Evolutionary conservation across 768 basidiomycete genomes (phyloP).

Genomic region (Mycena indigotica): DNA sequence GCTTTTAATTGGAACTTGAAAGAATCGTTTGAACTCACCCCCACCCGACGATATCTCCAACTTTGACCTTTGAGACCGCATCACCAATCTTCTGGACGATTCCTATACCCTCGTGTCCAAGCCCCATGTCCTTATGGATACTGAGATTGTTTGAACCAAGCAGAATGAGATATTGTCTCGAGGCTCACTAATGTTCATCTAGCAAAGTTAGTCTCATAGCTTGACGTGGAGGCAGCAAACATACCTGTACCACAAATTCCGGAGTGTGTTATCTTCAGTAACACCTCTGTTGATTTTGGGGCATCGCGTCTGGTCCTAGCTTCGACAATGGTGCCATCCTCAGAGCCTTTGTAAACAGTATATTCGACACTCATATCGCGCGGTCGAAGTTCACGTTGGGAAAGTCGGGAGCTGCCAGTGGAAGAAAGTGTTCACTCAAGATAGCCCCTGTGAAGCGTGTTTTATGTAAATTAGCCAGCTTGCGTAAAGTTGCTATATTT

Average conservation of each 20-base stretch:
- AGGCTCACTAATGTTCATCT: conserved; percentile 28
- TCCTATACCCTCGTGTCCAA: conserved; percentile 40
- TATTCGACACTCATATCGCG: conserved; percentile 4
- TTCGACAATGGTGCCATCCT: neutral
- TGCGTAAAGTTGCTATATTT: too few species aligned
- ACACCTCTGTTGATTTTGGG: conserved; percentile 24
- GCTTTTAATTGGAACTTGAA: neutral
- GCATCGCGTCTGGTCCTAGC: neutral
- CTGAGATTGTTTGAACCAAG: neutral
- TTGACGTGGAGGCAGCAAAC: neutral
- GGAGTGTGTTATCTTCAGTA: conserved; percentile 35
- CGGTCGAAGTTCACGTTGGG: too few species aligned
- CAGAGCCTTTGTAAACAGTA: conserved; percentile 2
- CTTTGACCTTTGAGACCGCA: conserved; percentile 18
- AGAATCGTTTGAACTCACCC: neutral
- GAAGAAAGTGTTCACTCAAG: too few species aligned
- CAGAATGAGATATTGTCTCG: neutral
- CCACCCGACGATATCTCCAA: conserved; percentile 2
- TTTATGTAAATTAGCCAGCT: too few species aligned
- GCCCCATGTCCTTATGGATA: conserved; percentile 31
- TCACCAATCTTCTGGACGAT: conserved; percentile 31
- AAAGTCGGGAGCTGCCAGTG: too few species aligned
- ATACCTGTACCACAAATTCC: conserved; percentile 36
- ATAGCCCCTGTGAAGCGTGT: too few species aligned
- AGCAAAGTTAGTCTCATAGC: neutral